Percentiles rank a stretch among this genome's conserved stretches.
phyloP scores from a whole-genome alignment of 164 flowering plant genomes.

The Aristolochia contorta region DNA sequence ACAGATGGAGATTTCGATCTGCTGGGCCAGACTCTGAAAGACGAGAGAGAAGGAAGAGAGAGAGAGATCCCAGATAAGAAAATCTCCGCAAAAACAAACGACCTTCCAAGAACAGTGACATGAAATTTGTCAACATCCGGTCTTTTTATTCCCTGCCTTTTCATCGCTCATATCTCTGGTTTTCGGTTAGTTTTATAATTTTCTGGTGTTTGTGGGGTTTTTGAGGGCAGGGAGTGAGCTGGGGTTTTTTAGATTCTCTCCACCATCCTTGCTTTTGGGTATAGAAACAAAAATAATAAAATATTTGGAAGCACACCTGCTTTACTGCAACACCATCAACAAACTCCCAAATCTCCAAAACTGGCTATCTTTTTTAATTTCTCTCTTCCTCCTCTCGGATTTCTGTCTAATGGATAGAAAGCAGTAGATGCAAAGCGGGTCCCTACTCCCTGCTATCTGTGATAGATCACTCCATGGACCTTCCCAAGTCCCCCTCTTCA shows the following conservation, averaged over 20 bases:
- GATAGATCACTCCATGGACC: too few relatives aligned
- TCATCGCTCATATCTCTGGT: slow-evolving; percentile 10
- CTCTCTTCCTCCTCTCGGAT: background rate
- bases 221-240: slow-evolving; percentile 29
- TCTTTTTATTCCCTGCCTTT: slow-evolving; percentile 81
- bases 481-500: too few relatives aligned
- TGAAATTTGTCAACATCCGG: slow-evolving; percentile 98
- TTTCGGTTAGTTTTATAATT: background rate
- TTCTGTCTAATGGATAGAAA: background rate
- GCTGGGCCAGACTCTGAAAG: slow-evolving; percentile 43
- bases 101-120: slow-evolving; percentile 93
- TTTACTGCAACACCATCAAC: slow-evolving; percentile 5
- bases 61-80: slow-evolving; percentile 96
- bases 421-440: background rate
- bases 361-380: background rate
- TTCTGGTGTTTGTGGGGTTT: slow-evolving; percentile 13
- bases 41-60: slow-evolving; percentile 30
- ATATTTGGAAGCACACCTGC: background rate
- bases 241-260: slow-evolving; percentile 70
- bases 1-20: slow-evolving; percentile 57
- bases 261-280: slow-evolving; percentile 42
- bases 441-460: background rate
- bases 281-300: slow-evolving; percentile 15
- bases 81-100: slow-evolving; percentile 73
- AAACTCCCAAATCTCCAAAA: slow-evolving; percentile 5